A percentile compares a stretch with the other conserved stretches of the same genome.
These are phyloP conservation scores for Agrocybe pediades DNA, from an alignment of 768 basidiomycete genomes.

Conservation along the genomic window DNA sequence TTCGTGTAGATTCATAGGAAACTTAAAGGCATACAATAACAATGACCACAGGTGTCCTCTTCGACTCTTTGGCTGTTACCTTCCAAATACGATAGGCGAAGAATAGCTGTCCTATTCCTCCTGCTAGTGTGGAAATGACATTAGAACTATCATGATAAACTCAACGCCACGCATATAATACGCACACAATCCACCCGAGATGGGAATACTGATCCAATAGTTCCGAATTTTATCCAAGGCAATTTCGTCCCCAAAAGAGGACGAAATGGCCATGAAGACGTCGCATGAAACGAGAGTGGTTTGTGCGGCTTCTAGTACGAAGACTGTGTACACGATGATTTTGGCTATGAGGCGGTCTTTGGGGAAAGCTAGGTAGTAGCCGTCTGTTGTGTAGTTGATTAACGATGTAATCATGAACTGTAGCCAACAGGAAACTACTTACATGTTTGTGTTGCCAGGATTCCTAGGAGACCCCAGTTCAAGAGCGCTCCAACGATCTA, in stretches of 20 bases:
- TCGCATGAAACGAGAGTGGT: constrained; percentile 26
- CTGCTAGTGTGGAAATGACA: constrained; percentile 16
- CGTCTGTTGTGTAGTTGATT: constrained; percentile 20
- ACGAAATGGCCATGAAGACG: constrained; percentile 19
- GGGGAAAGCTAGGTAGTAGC: constrained; percentile 32
- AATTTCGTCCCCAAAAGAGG: constrained; percentile 14
- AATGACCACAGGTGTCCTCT: constrained; percentile 20
- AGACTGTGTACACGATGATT: constrained; percentile 25
- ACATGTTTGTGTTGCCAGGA: constrained; percentile 23
- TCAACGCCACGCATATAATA: background rate
- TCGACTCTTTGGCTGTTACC: constrained; percentile 18
- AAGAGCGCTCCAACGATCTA: constrained; percentile 23
- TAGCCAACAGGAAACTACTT: background rate
- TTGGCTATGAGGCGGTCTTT: constrained; percentile 24
- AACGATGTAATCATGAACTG: background rate
- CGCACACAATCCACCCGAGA: constrained; percentile 31
- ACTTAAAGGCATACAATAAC: constrained; percentile 15
- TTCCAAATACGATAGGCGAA: constrained; percentile 31
- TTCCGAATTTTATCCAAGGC: constrained; percentile 19
- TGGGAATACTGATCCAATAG: constrained; percentile 28
- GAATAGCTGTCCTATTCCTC: constrained; percentile 30
- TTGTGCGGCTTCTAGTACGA: constrained; percentile 25
- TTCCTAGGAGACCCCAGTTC: constrained; percentile 28
- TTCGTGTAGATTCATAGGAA: background rate
- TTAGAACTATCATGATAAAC: background rate